A percentile compares a stretch with the other conserved stretches of the same genome.
Evolutionary conservation across 176 grass and related monocot species (phyloP).

Genomic region (Aegilops sharonensis): DNA sequence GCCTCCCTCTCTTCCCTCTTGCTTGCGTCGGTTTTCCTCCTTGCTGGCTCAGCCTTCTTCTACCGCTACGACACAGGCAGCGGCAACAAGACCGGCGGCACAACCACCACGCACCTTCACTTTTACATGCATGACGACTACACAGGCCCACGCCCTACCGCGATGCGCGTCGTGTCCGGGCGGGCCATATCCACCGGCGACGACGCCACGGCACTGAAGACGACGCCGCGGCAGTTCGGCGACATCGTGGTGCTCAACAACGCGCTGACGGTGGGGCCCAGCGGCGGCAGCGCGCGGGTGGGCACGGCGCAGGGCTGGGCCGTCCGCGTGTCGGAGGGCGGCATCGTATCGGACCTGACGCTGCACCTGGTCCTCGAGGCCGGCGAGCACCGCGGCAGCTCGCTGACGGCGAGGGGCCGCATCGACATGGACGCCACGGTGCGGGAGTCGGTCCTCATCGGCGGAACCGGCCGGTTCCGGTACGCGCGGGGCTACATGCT

Average conservation of each 20-base stretch:
- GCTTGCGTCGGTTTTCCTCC: not conserved
- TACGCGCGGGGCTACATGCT: conserved; percentile 45
- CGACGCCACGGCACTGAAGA: not conserved
- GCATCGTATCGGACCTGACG: conserved; percentile 43
- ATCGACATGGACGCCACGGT: conserved; percentile 37
- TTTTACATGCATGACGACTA: conserved; percentile 61
- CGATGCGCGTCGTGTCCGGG: conserved; percentile 28
- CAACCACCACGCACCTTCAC: conserved; percentile 27
- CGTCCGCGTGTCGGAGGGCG: conserved; percentile 33
- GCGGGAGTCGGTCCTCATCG: conserved; percentile 53
- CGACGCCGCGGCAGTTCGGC: conserved; percentile 27
- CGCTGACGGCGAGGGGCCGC: conserved; percentile 33
- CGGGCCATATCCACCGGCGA: not conserved
- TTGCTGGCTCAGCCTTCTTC: not conserved
- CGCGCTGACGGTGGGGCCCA: conserved; percentile 15
- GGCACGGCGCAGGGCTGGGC: conserved; percentile 36
- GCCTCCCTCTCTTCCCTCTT: not conserved
- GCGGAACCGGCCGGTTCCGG: conserved; percentile 51
- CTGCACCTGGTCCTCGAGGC: conserved; percentile 45
- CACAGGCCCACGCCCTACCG: conserved; percentile 24
- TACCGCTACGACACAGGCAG: not conserved
- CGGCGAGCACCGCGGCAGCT: conserved; percentile 47
- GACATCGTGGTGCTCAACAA: conserved; percentile 47
- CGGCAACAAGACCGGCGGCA: not conserved
- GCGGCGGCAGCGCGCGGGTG: not conserved